phyloP scores from a whole-genome alignment of 2,329 filamentous ascomycete species.

The Penicillium sp. region DNA sequence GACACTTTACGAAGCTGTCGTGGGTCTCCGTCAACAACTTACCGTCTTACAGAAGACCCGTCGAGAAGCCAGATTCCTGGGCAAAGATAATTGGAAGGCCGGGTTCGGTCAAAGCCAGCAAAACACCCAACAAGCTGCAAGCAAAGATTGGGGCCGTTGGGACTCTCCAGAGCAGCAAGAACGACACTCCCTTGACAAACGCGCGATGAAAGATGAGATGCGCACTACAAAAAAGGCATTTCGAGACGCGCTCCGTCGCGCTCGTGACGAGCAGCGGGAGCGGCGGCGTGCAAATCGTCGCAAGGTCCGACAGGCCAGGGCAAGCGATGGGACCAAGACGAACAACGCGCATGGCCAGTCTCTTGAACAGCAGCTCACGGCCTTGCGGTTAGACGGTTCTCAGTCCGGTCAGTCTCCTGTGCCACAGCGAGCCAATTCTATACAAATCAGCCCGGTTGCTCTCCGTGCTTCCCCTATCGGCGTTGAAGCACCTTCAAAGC shows the following conservation, averaged over 20 bases:
- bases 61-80: conserved; percentile 29
- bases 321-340: background rate
- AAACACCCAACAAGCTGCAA: conserved; percentile 8
- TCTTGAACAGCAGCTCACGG: conserved; percentile 16
- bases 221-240: conserved; percentile 42
- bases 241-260: conserved; percentile 35
- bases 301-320: conserved; percentile 23
- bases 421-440: conserved; percentile 9
- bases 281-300: conserved; percentile 25
- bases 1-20: conserved; percentile 37
- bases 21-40: conserved; percentile 39
- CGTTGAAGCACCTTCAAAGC: background rate
- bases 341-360: conserved; percentile 9
- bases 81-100: conserved; percentile 24
- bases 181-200: conserved; percentile 30
- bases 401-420: background rate
- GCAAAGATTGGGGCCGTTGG: conserved; percentile 38
- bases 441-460: background rate
- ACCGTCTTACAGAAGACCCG: conserved; percentile 36
- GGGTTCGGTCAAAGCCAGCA: conserved; percentile 18
- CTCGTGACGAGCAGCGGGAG: conserved; percentile 39
- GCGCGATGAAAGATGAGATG: conserved; percentile 40
- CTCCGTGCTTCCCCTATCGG: background rate
- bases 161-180: conserved; percentile 38
- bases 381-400: background rate